Conservation (phyloP, 495 filamentous ascomycete species). For the Clohesyomyces aquaticus region DNA sequence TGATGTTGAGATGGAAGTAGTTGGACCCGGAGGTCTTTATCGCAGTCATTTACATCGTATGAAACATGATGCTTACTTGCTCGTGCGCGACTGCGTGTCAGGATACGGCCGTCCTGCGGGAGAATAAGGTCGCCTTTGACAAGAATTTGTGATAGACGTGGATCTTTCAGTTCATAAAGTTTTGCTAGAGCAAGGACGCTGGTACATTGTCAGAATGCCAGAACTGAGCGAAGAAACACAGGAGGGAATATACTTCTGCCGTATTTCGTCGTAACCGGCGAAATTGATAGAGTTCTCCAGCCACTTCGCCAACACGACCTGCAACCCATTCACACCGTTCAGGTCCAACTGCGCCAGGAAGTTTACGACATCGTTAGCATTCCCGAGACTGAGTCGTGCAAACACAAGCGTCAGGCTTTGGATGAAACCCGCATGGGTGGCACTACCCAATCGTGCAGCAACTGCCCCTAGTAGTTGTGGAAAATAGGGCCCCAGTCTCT, state of each 20-base stretch:
- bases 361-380: constrained; percentile 85
- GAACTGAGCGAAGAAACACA: background rate
- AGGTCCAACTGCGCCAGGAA: constrained; percentile 86
- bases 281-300: constrained; percentile 95
- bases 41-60: background rate
- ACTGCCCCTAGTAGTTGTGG: constrained; percentile 89
- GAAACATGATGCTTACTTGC: constrained; percentile 54
- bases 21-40: background rate
- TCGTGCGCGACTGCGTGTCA: constrained; percentile 87
- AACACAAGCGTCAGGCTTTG: constrained; percentile 93
- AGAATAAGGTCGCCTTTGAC: constrained; percentile 93
- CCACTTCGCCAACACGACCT: constrained; percentile 92
- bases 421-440: constrained; percentile 82
- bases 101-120: constrained; percentile 77
- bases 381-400: constrained; percentile 80
- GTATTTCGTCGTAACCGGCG: constrained; percentile 93
- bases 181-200: constrained; percentile 90
- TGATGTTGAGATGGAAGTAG: background rate
- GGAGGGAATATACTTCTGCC: constrained; percentile 72
- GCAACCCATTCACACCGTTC: constrained; percentile 72
- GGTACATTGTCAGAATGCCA: constrained; percentile 47
- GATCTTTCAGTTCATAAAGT: constrained; percentile 83
- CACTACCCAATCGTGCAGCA: constrained; percentile 79
- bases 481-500: constrained; percentile 85
- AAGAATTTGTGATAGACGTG: constrained; percentile 73